Evolutionary conservation across 225 moss, liverwort and hornwort genomes (phyloP).

Genomic region (Marchantia polymorpha): DNA sequence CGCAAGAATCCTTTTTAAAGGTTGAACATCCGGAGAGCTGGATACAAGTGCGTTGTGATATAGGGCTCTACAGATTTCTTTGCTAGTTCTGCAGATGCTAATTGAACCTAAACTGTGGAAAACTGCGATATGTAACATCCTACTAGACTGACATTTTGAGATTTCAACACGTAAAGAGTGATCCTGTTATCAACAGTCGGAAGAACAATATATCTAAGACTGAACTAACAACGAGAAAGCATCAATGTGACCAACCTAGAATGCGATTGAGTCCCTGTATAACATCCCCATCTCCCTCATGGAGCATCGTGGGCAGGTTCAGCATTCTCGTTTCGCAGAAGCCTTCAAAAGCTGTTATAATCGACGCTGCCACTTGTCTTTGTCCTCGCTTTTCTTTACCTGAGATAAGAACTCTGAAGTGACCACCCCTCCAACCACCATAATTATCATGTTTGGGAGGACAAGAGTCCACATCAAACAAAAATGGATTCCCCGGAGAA

Average conservation of each 20-base stretch:
- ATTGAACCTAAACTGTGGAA: too few relatives aligned
- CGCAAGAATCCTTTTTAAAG: too few relatives aligned
- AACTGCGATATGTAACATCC: too few relatives aligned
- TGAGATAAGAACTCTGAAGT: conserved; percentile 54
- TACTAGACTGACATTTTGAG: neutral
- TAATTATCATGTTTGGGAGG: neutral
- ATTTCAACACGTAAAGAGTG: too few relatives aligned
- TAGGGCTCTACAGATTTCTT: too few relatives aligned
- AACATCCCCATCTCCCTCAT: conserved; percentile 67
- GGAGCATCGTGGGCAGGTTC: conserved; percentile 78
- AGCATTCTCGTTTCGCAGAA: conserved; percentile 59
- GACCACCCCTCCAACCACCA: conserved; percentile 8
- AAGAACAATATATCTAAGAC: neutral
- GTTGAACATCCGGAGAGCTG: too few relatives aligned
- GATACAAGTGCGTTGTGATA: too few relatives aligned
- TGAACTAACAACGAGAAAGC: neutral
- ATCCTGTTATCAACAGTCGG: neutral
- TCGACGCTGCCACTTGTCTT: conserved; percentile 59
- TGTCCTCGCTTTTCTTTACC: conserved; percentile 65
- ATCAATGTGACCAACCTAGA: conserved; percentile 41
- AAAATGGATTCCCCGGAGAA: conserved; percentile 4
- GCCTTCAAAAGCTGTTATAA: conserved; percentile 59
- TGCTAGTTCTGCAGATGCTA: too few relatives aligned
- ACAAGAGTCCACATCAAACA: neutral
- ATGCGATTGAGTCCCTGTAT: conserved; percentile 68